Evolutionary conservation across 192 early-diverging fungal genomes (phyloP).

Genomic region (Diversispora eburnea): DNA sequence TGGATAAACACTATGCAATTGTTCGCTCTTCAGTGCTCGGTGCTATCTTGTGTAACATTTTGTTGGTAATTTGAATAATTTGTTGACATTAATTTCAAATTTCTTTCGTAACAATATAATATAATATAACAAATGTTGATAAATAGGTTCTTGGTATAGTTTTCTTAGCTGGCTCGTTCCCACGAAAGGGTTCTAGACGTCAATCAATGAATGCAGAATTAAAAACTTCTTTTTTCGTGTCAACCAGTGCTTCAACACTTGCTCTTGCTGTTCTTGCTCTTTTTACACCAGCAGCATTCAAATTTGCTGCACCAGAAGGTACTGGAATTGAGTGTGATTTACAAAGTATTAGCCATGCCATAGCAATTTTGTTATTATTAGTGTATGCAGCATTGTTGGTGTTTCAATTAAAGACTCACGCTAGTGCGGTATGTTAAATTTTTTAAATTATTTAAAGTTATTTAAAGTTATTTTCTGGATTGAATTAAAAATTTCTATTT

Average conservation of each 20-base stretch:
- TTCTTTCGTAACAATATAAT: not conserved
- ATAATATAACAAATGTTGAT: not conserved
- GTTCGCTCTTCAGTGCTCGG: slow-evolving; percentile 68
- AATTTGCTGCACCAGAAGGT: slow-evolving; percentile 42
- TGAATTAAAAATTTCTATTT: not conserved
- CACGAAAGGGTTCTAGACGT: slow-evolving; percentile 49
- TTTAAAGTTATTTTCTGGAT: not conserved
- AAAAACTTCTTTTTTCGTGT: slow-evolving; percentile 37
- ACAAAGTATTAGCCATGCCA: slow-evolving; percentile 57
- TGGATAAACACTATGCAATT: slow-evolving; percentile 32
- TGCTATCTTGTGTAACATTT: slow-evolving; percentile 86
- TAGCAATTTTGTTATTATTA: slow-evolving; percentile 58
- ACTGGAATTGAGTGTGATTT: slow-evolving; percentile 40
- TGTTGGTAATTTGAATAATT: slow-evolving; percentile 55
- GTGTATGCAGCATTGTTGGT: slow-evolving; percentile 61
- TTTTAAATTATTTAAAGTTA: not conserved
- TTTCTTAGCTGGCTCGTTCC: slow-evolving; percentile 73
- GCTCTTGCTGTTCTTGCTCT: slow-evolving; percentile 56
- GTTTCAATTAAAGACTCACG: slow-evolving; percentile 84
- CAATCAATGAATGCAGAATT: slow-evolving; percentile 17
- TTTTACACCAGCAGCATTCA: slow-evolving; percentile 62
- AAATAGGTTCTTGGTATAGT: slow-evolving; percentile 61
- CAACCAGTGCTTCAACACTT: slow-evolving; percentile 58
- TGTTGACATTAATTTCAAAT: not conserved
- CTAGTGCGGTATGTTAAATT: slow-evolving; percentile 28